Percentiles rank a stretch among this genome's conserved stretches.
Conservation (phyloP, 192 early-diverging fungal genomes). For the Coemansia sp. region DNA sequence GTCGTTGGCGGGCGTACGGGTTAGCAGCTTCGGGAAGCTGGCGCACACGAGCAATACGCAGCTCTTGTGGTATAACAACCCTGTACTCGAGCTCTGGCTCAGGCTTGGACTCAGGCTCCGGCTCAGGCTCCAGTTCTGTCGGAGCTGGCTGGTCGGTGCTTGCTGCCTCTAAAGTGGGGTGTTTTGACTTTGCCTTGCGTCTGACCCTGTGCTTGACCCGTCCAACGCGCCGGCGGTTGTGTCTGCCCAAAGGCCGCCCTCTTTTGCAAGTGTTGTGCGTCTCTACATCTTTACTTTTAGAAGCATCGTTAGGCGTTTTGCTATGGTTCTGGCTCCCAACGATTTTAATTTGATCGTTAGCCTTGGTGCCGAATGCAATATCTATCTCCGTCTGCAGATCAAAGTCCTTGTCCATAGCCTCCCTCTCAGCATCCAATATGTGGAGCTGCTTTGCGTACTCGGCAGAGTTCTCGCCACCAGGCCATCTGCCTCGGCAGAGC, state of each 20-base stretch:
- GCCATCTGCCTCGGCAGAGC: slow-evolving; percentile 12
- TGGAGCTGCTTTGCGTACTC: slow-evolving; percentile 12
- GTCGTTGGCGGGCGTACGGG: slow-evolving; percentile 22
- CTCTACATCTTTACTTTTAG: not conserved
- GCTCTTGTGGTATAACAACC: slow-evolving; percentile 18
- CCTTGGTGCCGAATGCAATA: not conserved
- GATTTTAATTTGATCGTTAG: too few species aligned
- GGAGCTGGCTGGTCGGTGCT: not conserved
- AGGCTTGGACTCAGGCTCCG: not conserved
- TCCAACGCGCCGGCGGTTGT: slow-evolving; percentile 35
- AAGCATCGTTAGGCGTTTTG: not conserved
- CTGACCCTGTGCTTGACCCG: slow-evolving; percentile 18
- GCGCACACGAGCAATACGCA: slow-evolving; percentile 31
- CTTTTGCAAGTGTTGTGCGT: not conserved
- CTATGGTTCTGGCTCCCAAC: too few species aligned
- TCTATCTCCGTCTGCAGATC: slow-evolving; percentile 10
- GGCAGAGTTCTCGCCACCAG: slow-evolving; percentile 1
- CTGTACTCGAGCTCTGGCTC: slow-evolving; percentile 6
- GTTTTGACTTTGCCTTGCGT: not conserved
- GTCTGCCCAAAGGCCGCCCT: slow-evolving; percentile 26
- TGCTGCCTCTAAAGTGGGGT: not conserved
- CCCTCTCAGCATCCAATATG: not conserved
- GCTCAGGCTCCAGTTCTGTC: not conserved
- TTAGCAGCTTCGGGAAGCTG: slow-evolving; percentile 14
- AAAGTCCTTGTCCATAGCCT: slow-evolving; percentile 8